Evolutionary conservation across 805 yeast genomes (phyloP), one percentile per base, ranked within the genome.

Genomic region (Candida koratica): DNA sequence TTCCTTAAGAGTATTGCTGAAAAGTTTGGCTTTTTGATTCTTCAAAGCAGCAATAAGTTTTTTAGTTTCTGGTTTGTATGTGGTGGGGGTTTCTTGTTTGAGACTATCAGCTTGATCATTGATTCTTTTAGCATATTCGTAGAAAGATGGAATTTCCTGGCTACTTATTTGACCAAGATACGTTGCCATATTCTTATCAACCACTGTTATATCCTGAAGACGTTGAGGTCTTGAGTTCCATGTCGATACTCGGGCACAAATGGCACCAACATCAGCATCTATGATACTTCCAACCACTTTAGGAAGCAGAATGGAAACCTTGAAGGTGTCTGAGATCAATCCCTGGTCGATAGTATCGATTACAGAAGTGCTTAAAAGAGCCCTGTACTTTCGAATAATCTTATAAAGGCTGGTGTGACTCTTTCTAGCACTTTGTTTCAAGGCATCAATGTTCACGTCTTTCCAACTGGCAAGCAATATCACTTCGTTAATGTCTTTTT

Each of bases 391-490:
- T 39, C 88, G 73, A 8, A 90, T 83, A 34, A 84, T 56, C 58
- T 88, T 93, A 74, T 81, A 90, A 36, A 93, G 76, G 48, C 71
- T 77, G 45, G 78, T 77, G 53, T 94, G 98, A 1, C 97, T 88
- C 32, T 83, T 76, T 45, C 87, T 79, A 5, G 98, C 93, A 59
- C 96, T 86, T 59, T 89, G 97, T 48, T 86, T 88, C 50, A 93
- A 69, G 0, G 98, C 96, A 52, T 84, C 94, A 28, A 88, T 77
- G 51, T 93, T 94, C 9, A 88, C 89, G 61, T 93, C 99, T 48
- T 89, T 88, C 97, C 97, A 94, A 51, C 96, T 85, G 1, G 98
- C 97, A 11, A 93, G 67, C 29, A 86, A 61, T 28, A 93, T 87
- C 3, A 88, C 81, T 39, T 93, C 98, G 23, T 78, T 71, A 8